phyloP scores from a whole-genome alignment of 1,139 yeast genomes.

The Yamadazyma kanchanaburiensis region DNA sequence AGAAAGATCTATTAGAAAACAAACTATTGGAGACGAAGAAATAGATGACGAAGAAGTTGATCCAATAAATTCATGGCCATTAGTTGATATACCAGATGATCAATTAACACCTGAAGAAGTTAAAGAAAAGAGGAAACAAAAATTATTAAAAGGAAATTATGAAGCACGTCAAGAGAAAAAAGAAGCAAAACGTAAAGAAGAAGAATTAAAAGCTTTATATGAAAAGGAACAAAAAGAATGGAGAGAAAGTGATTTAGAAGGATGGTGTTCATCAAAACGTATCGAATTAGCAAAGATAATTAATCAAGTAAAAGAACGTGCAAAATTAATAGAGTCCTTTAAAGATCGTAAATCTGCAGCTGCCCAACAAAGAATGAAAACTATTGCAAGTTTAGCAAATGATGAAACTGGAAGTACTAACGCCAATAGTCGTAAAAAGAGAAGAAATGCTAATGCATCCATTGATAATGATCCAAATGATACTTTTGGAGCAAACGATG shows the following conservation, averaged over 20 bases:
- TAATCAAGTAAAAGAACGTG: conserved; percentile 60
- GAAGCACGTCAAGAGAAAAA: conserved; percentile 86
- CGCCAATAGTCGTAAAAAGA: conserved; percentile 42
- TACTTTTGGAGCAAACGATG: conserved; percentile 94
- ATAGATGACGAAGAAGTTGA: conserved; percentile 45
- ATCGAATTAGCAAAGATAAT: conserved; percentile 55
- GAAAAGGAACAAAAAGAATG: conserved; percentile 68
- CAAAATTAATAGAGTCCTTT: conserved; percentile 71
- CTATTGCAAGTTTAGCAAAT: conserved; percentile 82
- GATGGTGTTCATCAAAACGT: conserved; percentile 78
- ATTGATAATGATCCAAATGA: conserved; percentile 92
- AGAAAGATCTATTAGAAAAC: conserved; percentile 64
- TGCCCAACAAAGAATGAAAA: conserved; percentile 90
- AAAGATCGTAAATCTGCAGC: conserved; percentile 88
- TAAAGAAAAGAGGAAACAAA: conserved; percentile 84
- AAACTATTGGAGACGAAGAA: conserved; percentile 33
- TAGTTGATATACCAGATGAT: conserved; percentile 81
- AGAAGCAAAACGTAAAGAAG: conserved; percentile 62
- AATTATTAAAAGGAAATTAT: conserved; percentile 75
- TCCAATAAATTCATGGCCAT: conserved; percentile 63
- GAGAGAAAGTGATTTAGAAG: conserved; percentile 70
- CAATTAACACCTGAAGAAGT: conserved; percentile 75
- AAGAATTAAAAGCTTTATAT: conserved; percentile 50
- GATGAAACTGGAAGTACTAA: conserved; percentile 51
- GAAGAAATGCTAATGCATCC: conserved; percentile 55